Base-by-base conservation (phyloP, 208 protist genomes). In the Phytomonas sp. region DNA sequence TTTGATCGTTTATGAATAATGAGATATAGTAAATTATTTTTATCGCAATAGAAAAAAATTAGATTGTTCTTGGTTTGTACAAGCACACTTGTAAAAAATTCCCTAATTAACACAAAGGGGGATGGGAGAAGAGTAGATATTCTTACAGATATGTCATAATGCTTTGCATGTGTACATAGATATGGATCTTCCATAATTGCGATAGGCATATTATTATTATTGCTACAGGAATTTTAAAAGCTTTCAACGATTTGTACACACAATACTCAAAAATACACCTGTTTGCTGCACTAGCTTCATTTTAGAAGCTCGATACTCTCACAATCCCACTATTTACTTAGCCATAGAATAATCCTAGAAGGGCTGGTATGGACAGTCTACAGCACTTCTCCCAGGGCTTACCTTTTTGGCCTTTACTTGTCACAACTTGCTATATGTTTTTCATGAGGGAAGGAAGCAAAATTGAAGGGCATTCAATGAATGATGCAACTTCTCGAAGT, bases 401-500 rank as follows among this genome's bases (percentile, higher is more conserved):
- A 1, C 36, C 36, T 17, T 1, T 51, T 51, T 15, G 13, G 2
- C 13, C 1, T 51, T 51, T 15, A 6, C 40, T 51, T 51, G 15
- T n/a, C n/a, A 60, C 28, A 63, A 28, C 31, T 40, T 29, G 8
- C 11, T 37, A 40, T n/a, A 26, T 67, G 7, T 67, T 20, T 67
- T 46, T 13, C 37, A 67, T 37, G 40, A 51, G 40, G n/a, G n/a
- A n/a, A 51, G 1, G 40, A 4, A 1, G 40, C 13, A 51, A 51
- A 51, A 3, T 20, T 51, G 3, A 20, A 51, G 40, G 13, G 13
- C 13, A 51, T 23, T 51, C 40, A 51, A 51, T 51, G 40, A 13
- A 89, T 70, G 63, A 88, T 85, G 68, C 77, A 83, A 74, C 87
- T 92, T 4, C 81, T 79, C 20, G 82, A 67, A 4, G 87, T 89